A percentile compares a stretch with the other conserved stretches of the same genome.
Conservation (phyloP, 352 stramenopile genomes). For the Globisporangium apiculatum region DNA sequence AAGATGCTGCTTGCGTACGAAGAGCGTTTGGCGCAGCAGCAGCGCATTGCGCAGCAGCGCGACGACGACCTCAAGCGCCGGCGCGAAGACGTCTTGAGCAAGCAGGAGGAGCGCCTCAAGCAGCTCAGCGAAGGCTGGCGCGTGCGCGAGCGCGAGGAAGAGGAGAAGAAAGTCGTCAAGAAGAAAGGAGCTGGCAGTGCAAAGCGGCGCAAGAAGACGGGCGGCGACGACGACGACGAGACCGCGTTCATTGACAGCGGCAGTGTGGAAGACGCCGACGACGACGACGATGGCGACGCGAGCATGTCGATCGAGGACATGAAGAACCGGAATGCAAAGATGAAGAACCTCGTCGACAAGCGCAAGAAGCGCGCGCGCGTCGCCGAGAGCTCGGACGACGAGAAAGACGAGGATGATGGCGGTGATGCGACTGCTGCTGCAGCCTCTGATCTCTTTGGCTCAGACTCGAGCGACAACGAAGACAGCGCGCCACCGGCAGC, state of each 20-base stretch:
- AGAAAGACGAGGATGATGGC: constrained; percentile 35
- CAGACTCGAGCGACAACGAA: constrained; percentile 76
- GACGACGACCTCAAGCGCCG: constrained; percentile 59
- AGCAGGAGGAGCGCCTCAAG: constrained; percentile 79
- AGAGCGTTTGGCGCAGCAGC: constrained; percentile 60
- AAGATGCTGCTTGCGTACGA: constrained; percentile 81
- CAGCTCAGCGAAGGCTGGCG: constrained; percentile 79
- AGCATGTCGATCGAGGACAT: constrained; percentile 86
- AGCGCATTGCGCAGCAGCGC: constrained; percentile 34
- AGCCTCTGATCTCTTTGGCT: constrained; percentile 67
- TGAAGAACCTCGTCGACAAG: constrained; percentile 84
- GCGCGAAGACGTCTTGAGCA: constrained; percentile 62
- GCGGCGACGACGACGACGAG: constrained; percentile 28
- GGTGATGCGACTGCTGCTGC: background rate
- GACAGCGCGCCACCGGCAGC: constrained; percentile 17
- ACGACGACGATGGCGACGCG: constrained; percentile 28
- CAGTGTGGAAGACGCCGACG: constrained; percentile 39
- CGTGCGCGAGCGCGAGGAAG: constrained; percentile 74
- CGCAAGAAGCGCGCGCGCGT: constrained; percentile 61
- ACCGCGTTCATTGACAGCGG: constrained; percentile 15
- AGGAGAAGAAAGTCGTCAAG: constrained; percentile 74
- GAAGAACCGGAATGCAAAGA: constrained; percentile 84
- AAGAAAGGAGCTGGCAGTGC: constrained; percentile 35
- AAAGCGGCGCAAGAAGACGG: constrained; percentile 68
- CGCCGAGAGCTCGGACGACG: constrained; percentile 51